phyloP scores from a whole-genome alignment of 139 green algal genomes.

The Coelastrella sp. region DNA sequence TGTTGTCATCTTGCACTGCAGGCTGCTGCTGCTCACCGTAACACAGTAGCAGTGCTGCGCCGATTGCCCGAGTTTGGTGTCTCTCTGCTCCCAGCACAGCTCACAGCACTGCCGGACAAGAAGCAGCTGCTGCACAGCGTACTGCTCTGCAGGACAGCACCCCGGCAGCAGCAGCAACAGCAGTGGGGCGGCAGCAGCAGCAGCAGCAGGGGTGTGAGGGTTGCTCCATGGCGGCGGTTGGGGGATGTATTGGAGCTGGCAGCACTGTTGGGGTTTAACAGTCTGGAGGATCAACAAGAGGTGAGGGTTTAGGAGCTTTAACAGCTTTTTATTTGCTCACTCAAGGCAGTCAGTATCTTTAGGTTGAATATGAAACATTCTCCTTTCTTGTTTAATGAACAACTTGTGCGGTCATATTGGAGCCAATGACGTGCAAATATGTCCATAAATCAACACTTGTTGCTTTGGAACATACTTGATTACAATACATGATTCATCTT shows the following conservation, averaged over 20 bases:
- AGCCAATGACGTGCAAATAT: too few species aligned
- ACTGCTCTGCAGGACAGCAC: neutral
- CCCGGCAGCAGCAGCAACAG: neutral
- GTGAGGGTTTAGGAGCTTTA: neutral
- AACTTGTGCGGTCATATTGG: too few species aligned
- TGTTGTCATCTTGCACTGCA: neutral
- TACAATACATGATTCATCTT: too few species aligned
- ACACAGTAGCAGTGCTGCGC: constrained; percentile 26
- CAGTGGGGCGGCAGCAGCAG: constrained; percentile 2
- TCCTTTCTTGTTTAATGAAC: too few species aligned
- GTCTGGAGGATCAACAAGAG: constrained; percentile 20
- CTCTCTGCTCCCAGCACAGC: constrained; percentile 29
- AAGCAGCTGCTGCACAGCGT: constrained; percentile 19
- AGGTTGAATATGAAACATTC: too few species aligned
- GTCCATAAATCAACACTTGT: too few species aligned
- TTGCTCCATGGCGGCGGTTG: constrained; percentile 41
- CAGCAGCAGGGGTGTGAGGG: neutral
- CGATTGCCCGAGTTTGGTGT: constrained; percentile 39
- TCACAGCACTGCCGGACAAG: constrained; percentile 25
- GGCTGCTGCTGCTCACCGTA: constrained; percentile 16
- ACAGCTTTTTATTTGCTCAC: neutral
- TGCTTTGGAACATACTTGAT: too few species aligned
- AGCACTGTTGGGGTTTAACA: constrained; percentile 30
- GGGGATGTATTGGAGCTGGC: constrained; percentile 42
- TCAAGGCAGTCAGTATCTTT: neutral